Evolutionary conservation across 2,329 filamentous ascomycete genomes (phyloP).

Genomic region (Colletotrichum theobromicola): DNA sequence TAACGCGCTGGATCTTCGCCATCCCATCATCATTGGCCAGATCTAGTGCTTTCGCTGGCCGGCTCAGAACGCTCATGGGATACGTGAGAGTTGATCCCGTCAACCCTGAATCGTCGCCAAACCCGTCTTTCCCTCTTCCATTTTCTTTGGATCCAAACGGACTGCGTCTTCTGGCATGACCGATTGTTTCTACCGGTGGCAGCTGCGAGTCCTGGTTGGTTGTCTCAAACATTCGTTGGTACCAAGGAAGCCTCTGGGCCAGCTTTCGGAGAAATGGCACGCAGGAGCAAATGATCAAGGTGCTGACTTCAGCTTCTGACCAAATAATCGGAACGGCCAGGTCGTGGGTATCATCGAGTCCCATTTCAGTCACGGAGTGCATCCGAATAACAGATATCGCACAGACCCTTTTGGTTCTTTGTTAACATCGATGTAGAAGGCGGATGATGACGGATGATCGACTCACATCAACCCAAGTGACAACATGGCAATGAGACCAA

Average conservation of each 20-base stretch:
- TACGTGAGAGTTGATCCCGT: background rate
- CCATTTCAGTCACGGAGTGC: conserved; percentile 25
- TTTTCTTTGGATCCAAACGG: background rate
- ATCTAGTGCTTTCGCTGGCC: background rate
- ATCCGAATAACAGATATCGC: conserved; percentile 30
- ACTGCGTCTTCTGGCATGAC: background rate
- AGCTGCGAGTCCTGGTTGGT: conserved; percentile 5
- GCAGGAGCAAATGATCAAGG: conserved; percentile 34
- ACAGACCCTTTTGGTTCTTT: conserved; percentile 16
- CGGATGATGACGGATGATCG: background rate
- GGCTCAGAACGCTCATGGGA: background rate
- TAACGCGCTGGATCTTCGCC: background rate
- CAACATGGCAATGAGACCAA: conserved; percentile 28
- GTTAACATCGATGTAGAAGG: background rate
- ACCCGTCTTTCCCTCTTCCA: background rate
- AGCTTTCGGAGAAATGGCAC: conserved; percentile 33
- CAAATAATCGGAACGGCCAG: conserved; percentile 30
- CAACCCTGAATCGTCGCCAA: background rate
- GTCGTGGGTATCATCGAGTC: conserved; percentile 26
- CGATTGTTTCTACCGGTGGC: background rate
- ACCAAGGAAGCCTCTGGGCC: conserved; percentile 28
- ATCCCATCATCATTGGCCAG: background rate
- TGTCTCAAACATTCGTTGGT: conserved; percentile 29
- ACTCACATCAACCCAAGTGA: conserved; percentile 28
- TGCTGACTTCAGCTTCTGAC: conserved; percentile 32